Evolutionary conservation across 352 stramenopile species (phyloP), one percentile per base, ranked within the genome.

Genomic region (Globisporangium megalacanthum): DNA sequence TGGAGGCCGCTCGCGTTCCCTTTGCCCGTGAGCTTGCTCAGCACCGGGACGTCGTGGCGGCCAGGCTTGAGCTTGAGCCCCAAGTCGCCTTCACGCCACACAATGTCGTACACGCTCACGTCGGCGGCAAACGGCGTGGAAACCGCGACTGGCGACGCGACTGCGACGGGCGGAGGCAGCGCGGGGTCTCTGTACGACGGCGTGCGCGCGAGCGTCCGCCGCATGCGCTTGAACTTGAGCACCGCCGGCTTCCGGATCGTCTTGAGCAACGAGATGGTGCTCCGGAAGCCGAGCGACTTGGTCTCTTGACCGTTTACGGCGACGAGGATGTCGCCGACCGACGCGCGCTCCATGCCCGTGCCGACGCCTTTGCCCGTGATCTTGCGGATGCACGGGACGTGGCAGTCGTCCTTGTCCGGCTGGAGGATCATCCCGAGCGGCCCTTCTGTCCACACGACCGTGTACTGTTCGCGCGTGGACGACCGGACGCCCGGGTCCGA

Each of bases 141-240:
- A 49, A 31, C 31, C 6, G 45, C 42, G 42, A 47, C 45, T 49
- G 45, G 19, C 5, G 20, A 47, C 19, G 15, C 50, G 15, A 29
- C 50, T 19, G n/a, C 33, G 36, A 11, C 56, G 64, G 47, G 49
- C 57, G 41, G 41, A 11, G n/a, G n/a, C 25, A 58, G 50, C 1
- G 69, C 62, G 9, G 66, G 51, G 9, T 83, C 78, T 17, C 73
- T 63, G 7, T 68, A 79, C 11, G 72, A 86, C 1, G 49, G 72
- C 31, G 72, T 86, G n/a, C 75, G 67, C 35, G 84, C 89, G 17
- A 91, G 65, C 17, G 82, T 79, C 15, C 84, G 77, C 8, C 80
- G 73, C 84, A 94, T 94, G 35, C 82, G 74, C 62, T 95, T 95
- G 52, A 95, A 95, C 65, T 93, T 93, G 60, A 94, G 79, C 64